Base-by-base conservation (phyloP, 225 moss, liverwort and hornwort genomes). In the Polytrichum commune region DNA sequence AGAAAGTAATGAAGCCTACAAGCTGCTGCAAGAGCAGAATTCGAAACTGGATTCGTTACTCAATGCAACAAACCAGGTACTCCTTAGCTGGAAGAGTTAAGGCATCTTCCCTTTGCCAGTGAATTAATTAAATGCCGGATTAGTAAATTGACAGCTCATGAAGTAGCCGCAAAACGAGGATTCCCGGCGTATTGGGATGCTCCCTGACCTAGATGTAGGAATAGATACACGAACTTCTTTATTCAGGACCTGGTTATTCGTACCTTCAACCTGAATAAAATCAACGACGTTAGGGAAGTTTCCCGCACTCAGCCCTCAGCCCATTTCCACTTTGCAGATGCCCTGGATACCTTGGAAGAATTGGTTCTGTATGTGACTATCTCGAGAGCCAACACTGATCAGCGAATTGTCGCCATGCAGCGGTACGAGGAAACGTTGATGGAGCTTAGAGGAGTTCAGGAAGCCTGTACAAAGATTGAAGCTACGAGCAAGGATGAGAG, bases 381-480 rank as follows among this genome's bases (percentile, higher is more conserved):
- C 60, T 32, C 73, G 73, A 22, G 78, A 76, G 58, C 60, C 53
- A 20, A 56, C 65, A 6, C 65, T 68, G 65, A 68, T 46, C 18
- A 27, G 9, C 33, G 30, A 28, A 54, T 9, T 30, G 61, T 20
- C 25, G 28, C 22, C 29, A 18, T 80, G 63, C 84, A 95, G 92
- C 83, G 89, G 60, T 83, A 72, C 60, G 85, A 84, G 69, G 86
- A 83, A 78, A 67, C 79, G 2, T 67, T 64, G 29, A 72, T 68
- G 66, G 85, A 95, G 69, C 74, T 92, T 5, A 79, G 68, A 53
- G 70, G 70, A 67, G 63, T 85, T 75, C 89, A 84, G 67, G 92
- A 89, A 65, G 76, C 69, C 29, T 84, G 77, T 73, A 79, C 77
- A 24, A 60, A 18, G 35, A 80, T 89, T 81, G 80, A 73, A 65